Base-by-base conservation (phyloP, 2,329 filamentous ascomycete species). In the Orbilia oligospora region DNA sequence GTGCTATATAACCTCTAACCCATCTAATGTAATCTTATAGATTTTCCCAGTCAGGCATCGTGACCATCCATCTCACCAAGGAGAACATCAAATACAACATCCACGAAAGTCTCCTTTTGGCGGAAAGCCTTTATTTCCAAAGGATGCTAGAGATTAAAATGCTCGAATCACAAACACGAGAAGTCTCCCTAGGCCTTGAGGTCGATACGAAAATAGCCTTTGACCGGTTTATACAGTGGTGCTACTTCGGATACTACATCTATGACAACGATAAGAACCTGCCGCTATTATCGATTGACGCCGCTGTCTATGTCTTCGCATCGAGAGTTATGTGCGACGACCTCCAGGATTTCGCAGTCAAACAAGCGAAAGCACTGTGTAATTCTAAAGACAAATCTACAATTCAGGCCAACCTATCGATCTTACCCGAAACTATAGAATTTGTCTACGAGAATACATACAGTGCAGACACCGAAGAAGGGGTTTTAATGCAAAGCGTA, bases 191-290 rank as follows among this genome's bases (percentile, higher is more conserved):
- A 16, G 27, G 36, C 16, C 22, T 14, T 1, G 30, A 53, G 5
- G 20, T 33, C 1, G 65, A 68, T 12, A 55, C 20, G 3, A 46
- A 10, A 24, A 14, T 53, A 14, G 65, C 65, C 8, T 68, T 68
- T 27, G 65, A 68, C 5, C 38, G 14, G 20, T 68, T 68, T n/a
- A 10, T 68, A 5, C 48, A 68, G 6, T 68, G 44, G 44, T 53
- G 48, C 10, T 68, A 68, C 20, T 38, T 68, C 14, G 65, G 65
- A 2, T 33, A 68, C 33, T 68, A 68, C 30, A 2, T 41, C 30
- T 55, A 48, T 18, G 33, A 20, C 16, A 14, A 5, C 9, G 3
- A 41, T 20, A 18, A 56, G 18, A 18, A 67, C 12, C 1, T 20
- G 5, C 18, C 24, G 0, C 14, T 41, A 8, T 10, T 68, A 1